A percentile compares a stretch with the other conserved stretches of the same genome.
These are phyloP conservation scores for Gastrodia elata DNA, from an alignment of 106 monocot genomes.

Conservation along the genomic window DNA sequence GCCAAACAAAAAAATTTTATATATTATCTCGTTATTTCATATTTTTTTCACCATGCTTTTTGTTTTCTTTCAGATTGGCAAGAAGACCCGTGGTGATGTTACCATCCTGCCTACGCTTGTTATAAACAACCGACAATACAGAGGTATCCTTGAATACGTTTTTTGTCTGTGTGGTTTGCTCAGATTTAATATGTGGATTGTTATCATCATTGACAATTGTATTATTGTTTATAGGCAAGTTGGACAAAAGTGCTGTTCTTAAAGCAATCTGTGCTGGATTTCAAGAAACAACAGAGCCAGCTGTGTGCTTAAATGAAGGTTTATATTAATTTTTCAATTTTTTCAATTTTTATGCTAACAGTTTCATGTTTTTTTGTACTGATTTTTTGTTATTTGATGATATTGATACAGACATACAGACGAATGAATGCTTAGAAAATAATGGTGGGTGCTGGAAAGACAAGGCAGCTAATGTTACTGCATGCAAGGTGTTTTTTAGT, in stretches of 20 bases:
- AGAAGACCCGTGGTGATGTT: conserved; percentile 49
- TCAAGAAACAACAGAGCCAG: conserved; percentile 75
- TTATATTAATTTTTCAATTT: neutral
- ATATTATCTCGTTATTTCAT: neutral
- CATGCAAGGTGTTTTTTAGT: conserved; percentile 40
- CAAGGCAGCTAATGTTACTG: conserved; percentile 34
- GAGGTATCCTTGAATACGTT: conserved; percentile 27
- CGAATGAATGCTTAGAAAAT: conserved; percentile 58
- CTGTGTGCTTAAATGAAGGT: conserved; percentile 77
- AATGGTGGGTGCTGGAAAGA: conserved; percentile 71
- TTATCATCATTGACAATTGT: neutral
- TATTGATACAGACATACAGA: conserved; percentile 25
- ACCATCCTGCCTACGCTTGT: conserved; percentile 60
- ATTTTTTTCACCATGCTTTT: neutral
- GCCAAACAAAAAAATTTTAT: too few species aligned
- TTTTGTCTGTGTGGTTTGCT: neutral
- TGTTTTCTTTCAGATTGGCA: conserved; percentile 35
- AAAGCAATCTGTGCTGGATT: conserved; percentile 86
- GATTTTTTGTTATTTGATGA: neutral
- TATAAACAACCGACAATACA: conserved; percentile 55
- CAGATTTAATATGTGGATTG: neutral
- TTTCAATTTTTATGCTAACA: neutral
- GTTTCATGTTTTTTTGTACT: neutral
- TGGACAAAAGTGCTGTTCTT: conserved; percentile 70
- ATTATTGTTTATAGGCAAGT: conserved; percentile 38